Conservation (phyloP, 2,329 filamentous ascomycete genomes). For the Hypomyces perniciosus region DNA sequence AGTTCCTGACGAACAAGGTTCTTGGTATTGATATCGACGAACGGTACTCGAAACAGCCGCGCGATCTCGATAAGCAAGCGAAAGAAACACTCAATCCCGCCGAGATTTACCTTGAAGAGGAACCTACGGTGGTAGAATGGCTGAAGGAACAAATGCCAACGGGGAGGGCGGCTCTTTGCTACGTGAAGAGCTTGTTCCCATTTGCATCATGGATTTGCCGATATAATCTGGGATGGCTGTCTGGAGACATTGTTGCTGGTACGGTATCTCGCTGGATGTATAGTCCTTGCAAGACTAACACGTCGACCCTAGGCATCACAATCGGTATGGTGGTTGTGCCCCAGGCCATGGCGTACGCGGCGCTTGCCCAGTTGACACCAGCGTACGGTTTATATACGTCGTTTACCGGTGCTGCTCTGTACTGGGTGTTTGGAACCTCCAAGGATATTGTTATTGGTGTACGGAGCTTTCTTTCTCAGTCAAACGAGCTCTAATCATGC, state of each 20-base stretch:
- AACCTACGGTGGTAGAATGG: conserved; percentile 61
- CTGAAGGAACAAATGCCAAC: conserved; percentile 49
- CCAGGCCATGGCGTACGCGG: conserved; percentile 74
- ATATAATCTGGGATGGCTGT: conserved; percentile 68
- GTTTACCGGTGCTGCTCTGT: conserved; percentile 72
- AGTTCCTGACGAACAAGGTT: conserved; percentile 22
- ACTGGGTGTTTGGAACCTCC: conserved; percentile 80
- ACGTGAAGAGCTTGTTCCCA: conserved; percentile 53
- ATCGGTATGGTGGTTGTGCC: conserved; percentile 68
- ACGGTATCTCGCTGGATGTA: conserved; percentile 17
- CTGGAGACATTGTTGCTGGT: conserved; percentile 69
- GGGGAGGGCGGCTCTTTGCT: conserved; percentile 38
- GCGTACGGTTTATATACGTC: conserved; percentile 76
- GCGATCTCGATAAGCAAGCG: conserved; percentile 21
- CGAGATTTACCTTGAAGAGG: conserved; percentile 51
- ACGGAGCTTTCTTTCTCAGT: conserved; percentile 14
- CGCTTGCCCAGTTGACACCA: conserved; percentile 59
- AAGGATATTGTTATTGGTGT: conserved; percentile 78
- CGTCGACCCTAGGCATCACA: conserved; percentile 24
- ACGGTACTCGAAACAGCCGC: conserved; percentile 21
- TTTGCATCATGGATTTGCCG: conserved; percentile 62
- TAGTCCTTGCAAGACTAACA: neutral
- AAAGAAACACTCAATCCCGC: conserved; percentile 20
- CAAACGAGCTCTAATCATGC: neutral
- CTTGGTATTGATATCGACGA: conserved; percentile 28